A percentile compares a stretch with the other conserved stretches of the same genome.
Evolutionary conservation across 1,284 basidiomycete species (phyloP).

Genomic region (Ganoderma leucocontextum): DNA sequence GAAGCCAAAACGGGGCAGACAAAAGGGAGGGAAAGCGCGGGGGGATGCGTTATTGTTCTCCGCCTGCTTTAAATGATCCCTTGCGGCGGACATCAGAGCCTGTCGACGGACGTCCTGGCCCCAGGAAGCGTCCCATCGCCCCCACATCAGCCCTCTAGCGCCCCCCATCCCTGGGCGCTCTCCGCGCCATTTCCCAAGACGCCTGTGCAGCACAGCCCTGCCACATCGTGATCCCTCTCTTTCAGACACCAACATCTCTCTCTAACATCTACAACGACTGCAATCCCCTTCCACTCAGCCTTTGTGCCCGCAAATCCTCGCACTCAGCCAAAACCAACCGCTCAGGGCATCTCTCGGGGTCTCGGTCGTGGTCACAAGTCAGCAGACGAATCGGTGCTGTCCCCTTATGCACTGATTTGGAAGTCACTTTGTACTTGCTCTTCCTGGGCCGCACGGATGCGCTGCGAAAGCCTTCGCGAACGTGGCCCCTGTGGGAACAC

Average conservation of each 20-base stretch:
- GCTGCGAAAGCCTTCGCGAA: constrained; percentile 22
- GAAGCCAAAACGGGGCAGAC: constrained; percentile 30
- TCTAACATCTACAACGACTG: not conserved
- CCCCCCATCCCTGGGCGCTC: constrained; percentile 11
- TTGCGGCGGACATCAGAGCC: constrained; percentile 25
- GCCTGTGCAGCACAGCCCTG: constrained; percentile 15
- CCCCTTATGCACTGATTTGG: constrained; percentile 32
- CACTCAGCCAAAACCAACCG: constrained; percentile 6
- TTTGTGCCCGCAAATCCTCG: not conserved
- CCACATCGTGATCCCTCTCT: constrained; percentile 8
- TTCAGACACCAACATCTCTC: not conserved
- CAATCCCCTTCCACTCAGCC: not conserved
- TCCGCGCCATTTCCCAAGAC: not conserved
- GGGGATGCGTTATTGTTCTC: constrained; percentile 31
- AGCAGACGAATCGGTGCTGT: constrained; percentile 23
- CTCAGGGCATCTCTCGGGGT: constrained; percentile 24
- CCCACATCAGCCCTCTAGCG: constrained; percentile 10
- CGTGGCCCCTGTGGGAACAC: constrained; percentile 27
- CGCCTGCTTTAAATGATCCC: constrained; percentile 32
- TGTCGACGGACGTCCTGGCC: constrained; percentile 20
- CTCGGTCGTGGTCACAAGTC: constrained; percentile 19
- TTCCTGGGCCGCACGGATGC: constrained; percentile 12
- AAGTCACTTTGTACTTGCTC: constrained; percentile 29
- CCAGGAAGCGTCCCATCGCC: constrained; percentile 24
- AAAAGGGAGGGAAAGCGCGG: constrained; percentile 33